Percentiles rank a stretch among this genome's conserved stretches.
Evolutionary conservation across 2,329 filamentous ascomycete genomes (phyloP).

Genomic region (Berkeleyomyces rouxiae): DNA sequence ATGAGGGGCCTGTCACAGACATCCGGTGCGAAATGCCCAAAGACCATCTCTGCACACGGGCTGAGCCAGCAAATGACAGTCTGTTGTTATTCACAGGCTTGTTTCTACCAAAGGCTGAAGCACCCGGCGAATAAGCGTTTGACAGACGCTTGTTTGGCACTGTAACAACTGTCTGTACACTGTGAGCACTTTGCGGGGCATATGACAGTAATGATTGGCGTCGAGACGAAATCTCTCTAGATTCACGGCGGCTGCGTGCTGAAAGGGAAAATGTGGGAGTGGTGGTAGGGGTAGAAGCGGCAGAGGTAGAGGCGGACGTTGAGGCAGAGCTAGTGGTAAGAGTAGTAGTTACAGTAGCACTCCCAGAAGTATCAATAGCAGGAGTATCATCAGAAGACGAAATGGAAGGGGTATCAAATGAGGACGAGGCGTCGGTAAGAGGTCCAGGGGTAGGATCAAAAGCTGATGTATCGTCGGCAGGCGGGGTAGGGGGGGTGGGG

Average conservation of each 20-base stretch:
- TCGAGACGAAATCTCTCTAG: slow-evolving; percentile 4
- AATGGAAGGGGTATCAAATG: slow-evolving; percentile 26
- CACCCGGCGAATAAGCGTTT: slow-evolving; percentile 23
- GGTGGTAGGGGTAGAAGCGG: background rate
- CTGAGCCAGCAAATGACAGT: slow-evolving; percentile 23
- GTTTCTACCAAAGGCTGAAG: slow-evolving; percentile 6
- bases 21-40: slow-evolving; percentile 53
- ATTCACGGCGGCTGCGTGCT: background rate
- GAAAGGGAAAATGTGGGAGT: background rate
- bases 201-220: slow-evolving; percentile 11
- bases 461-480: slow-evolving; percentile 39
- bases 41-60: slow-evolving; percentile 31
- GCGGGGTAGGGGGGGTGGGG: slow-evolving; percentile 42
- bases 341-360: background rate
- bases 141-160: slow-evolving; percentile 32
- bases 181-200: slow-evolving; percentile 31
- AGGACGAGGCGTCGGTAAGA: slow-evolving; percentile 8
- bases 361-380: background rate
- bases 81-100: slow-evolving; percentile 20
- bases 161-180: slow-evolving; percentile 23
- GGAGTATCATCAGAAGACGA: background rate
- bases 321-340: background rate
- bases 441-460: slow-evolving; percentile 20
- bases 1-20: slow-evolving; percentile 54
- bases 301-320: background rate